Percentiles rank a stretch among this genome's conserved stretches.
These are phyloP conservation scores for Orbilia brochopaga DNA, from an alignment of 2,329 filamentous ascomycete species.

Conservation along the genomic window DNA sequence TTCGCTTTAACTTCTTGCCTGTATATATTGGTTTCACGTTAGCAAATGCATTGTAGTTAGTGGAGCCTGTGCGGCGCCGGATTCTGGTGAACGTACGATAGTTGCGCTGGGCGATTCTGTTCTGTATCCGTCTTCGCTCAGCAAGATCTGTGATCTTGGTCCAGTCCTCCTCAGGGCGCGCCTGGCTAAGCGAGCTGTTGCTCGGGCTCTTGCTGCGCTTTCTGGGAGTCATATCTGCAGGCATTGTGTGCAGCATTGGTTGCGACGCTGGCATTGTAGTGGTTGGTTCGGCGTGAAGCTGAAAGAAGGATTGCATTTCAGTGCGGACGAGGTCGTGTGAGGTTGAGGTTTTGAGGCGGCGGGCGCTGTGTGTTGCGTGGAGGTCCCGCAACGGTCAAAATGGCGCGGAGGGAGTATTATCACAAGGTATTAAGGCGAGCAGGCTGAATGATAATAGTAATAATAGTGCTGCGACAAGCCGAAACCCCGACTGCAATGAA, in stretches of 20 bases:
- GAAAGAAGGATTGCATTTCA: constrained; percentile 50
- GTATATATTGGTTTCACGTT: constrained; percentile 37
- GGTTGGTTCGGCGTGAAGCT: constrained; percentile 47
- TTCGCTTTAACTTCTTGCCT: constrained; percentile 93
- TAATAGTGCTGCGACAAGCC: background rate
- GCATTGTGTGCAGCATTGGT: constrained; percentile 49
- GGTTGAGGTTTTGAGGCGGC: constrained; percentile 22
- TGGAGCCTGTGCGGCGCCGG: background rate
- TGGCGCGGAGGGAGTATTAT: constrained; percentile 13
- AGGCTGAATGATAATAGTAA: background rate
- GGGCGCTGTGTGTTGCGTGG: constrained; percentile 31
- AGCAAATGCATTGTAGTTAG: constrained; percentile 9
- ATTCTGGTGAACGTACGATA: constrained; percentile 63
- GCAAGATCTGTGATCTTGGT: constrained; percentile 75
- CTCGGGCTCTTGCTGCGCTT: constrained; percentile 51
- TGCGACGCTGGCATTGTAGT: constrained; percentile 22
- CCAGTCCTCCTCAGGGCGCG: constrained; percentile 71
- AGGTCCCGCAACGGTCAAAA: constrained; percentile 27
- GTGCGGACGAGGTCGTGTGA: constrained; percentile 38
- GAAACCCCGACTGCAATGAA: constrained; percentile 19
- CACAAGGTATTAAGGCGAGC: constrained; percentile 1
- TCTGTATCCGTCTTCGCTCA: constrained; percentile 72
- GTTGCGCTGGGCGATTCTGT: constrained; percentile 73
- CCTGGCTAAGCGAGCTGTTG: constrained; percentile 49
- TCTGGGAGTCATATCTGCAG: constrained; percentile 49